Evolutionary conservation across 2,329 filamentous ascomycete genomes (phyloP), one percentile per base, ranked within the genome.

Genomic region (Capronia epimyces): DNA sequence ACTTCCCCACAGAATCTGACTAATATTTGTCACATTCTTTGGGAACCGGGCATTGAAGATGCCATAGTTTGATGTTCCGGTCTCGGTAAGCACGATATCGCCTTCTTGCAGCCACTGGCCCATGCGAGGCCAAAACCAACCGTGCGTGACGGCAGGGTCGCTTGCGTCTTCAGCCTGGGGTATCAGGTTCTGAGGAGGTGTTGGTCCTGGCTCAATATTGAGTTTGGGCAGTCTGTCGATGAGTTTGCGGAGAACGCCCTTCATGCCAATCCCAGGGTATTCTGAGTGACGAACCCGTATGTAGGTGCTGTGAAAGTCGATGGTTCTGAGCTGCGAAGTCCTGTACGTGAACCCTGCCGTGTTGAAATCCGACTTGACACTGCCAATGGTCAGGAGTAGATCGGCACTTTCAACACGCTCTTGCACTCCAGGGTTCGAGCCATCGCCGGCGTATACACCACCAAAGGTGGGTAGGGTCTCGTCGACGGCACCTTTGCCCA

Each of bases 241-340:
- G 22, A 95, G 67, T 65, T 87, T 87, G 56, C 76, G 76, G 24
- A 95, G 75, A 20, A 95, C 86, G 42, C 85, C 84, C 53, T 82
- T 82, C 84, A 93, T 91, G 53, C 81, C 77, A 6, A 93, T 77
- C 37, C 83, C 82, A 0, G 87, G 86, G 64, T 91, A 94, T 59
- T 86, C 82, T 0, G 86, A 87, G 68, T 87, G 89, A 46, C 84
- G 77, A 32, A 94, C 86, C 43, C 80, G 79, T 60, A 84, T 82
- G 59, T 82, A 79, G 51, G 79, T 83, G 66, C 81, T 87, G 70
- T 93, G 86, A 63, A 95, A 83, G 61, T 93, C 86, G 62, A 95
- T 88, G 1, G 84, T 86, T 57, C 83, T 83, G 44, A 90, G 79
- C 63, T 87, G 82, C 1, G 82, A 85, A 29, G 88, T 84, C 55